These are phyloP conservation scores for Lactarius trivialis DNA, from an alignment of 768 basidiomycete genomes.

Conservation along the genomic window DNA sequence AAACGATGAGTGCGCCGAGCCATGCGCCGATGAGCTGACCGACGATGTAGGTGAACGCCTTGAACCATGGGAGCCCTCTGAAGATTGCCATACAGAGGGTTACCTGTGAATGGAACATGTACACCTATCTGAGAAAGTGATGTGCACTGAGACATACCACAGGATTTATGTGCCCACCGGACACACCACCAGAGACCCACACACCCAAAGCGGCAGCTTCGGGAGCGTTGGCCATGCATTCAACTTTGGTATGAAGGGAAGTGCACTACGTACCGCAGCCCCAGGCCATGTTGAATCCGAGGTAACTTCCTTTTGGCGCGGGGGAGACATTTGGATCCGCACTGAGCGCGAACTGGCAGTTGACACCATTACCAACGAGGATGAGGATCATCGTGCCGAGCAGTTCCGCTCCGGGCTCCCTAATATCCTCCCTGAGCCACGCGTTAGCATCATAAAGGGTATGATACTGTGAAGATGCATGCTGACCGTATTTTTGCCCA, in stretches of 20 bases:
- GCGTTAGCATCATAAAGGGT: not conserved
- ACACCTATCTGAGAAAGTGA: not conserved
- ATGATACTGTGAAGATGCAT: not conserved
- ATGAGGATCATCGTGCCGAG: constrained; percentile 28
- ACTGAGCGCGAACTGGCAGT: constrained; percentile 26
- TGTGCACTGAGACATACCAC: constrained; percentile 20
- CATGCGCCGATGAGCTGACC: constrained; percentile 58
- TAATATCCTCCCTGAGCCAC: constrained; percentile 1
- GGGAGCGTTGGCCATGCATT: not conserved
- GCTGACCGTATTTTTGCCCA: constrained; percentile 23
- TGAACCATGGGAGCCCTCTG: constrained; percentile 72
- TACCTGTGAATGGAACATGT: constrained; percentile 35
- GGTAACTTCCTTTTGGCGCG: constrained; percentile 24
- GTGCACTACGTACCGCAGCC: constrained; percentile 20
- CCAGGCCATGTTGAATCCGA: constrained; percentile 25
- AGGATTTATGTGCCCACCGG: constrained; percentile 56
- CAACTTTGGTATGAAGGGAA: not conserved
- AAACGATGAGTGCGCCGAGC: constrained; percentile 51
- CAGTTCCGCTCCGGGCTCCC: constrained; percentile 27
- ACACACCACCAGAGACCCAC: constrained; percentile 60
- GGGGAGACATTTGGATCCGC: constrained; percentile 20
- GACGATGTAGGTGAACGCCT: constrained; percentile 63
- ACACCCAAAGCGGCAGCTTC: constrained; percentile 56
- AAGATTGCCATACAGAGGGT: constrained; percentile 63
- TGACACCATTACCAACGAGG: constrained; percentile 25